Conservation (phyloP, 1,284 basidiomycete genomes). For the Rhizoctonia solani region DNA sequence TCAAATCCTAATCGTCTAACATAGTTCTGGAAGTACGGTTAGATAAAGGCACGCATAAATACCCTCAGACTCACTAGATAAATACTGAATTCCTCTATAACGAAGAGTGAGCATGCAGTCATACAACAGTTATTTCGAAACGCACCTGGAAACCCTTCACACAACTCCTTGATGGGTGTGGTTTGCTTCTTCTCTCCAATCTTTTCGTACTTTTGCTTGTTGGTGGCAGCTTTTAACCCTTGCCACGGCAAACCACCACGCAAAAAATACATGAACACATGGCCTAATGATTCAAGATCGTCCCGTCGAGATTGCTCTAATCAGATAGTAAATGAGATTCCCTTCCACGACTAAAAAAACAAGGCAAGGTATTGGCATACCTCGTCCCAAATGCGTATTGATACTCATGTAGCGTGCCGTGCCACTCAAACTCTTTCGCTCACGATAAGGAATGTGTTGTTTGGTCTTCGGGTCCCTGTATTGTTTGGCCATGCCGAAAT, state of each 20-base stretch:
- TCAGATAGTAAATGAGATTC: not conserved
- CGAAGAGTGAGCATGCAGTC: slow-evolving; percentile 10
- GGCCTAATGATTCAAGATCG: slow-evolving; percentile 92
- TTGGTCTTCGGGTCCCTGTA: slow-evolving; percentile 97
- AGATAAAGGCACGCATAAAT: not conserved
- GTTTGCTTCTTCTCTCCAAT: slow-evolving; percentile 99
- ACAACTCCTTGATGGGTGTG: slow-evolving; percentile 91
- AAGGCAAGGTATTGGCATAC: slow-evolving; percentile 47
- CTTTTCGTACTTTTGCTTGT: slow-evolving; percentile 99
- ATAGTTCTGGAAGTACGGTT: slow-evolving; percentile 58
- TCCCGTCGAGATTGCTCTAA: slow-evolving; percentile 92
- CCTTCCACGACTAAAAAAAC: not conserved
- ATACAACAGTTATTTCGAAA: slow-evolving; percentile 32
- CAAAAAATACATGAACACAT: slow-evolving; percentile 98
- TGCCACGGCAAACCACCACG: slow-evolving; percentile 95
- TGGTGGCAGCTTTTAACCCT: slow-evolving; percentile 93
- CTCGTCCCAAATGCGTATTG: slow-evolving; percentile 93
- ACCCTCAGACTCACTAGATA: slow-evolving; percentile 54
- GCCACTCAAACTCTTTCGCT: slow-evolving; percentile 87
- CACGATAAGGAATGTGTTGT: slow-evolving; percentile 95
- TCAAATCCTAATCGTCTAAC: slow-evolving; percentile 88
- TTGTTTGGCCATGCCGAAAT: slow-evolving; percentile 98
- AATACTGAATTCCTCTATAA: slow-evolving; percentile 81
- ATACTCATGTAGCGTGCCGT: slow-evolving; percentile 98
- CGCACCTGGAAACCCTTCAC: slow-evolving; percentile 88